Conservation (phyloP, 2,329 filamentous ascomycete species). For the Alternaria metachromatica region DNA sequence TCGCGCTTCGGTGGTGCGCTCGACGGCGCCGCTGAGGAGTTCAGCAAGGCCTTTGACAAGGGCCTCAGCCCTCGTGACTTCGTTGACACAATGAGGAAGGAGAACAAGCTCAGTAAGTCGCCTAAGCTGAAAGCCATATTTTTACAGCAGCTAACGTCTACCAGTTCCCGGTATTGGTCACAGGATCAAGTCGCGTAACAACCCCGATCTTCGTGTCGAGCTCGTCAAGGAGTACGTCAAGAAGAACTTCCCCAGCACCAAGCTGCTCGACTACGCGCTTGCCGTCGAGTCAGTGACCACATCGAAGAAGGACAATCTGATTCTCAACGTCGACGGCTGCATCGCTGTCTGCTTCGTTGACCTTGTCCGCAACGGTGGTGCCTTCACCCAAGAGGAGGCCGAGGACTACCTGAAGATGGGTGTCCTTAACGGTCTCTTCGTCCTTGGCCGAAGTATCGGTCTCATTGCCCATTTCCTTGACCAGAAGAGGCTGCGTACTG, state of each 20-base stretch:
- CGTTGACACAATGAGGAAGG: conserved; percentile 98
- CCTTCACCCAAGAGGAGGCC: conserved; percentile 93
- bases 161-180: conserved; percentile 94
- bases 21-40: conserved; percentile 97
- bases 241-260: conserved; percentile 96
- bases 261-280: conserved; percentile 98
- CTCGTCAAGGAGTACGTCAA: conserved; percentile 99
- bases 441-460: conserved; percentile 95
- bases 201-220: conserved; percentile 99
- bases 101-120: conserved; percentile 91
- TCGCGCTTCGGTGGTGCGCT: conserved; percentile 98
- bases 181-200: conserved; percentile 99
- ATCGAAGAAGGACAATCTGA: conserved; percentile 99
- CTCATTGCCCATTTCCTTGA: conserved; percentile 99
- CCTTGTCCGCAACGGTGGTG: conserved; percentile 94
- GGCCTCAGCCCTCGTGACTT: conserved; percentile 98
- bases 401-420: conserved; percentile 99
- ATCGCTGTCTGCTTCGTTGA: conserved; percentile 99
- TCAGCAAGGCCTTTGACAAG: conserved; percentile 98
- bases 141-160: conserved; percentile 22
- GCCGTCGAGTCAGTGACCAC: conserved; percentile 98
- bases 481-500: conserved; percentile 98
- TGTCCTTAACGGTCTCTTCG: conserved; percentile 99
- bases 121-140: not conserved
- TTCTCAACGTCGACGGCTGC: conserved; percentile 98